These are phyloP conservation scores for Trypanosoma grayi DNA, from an alignment of 208 protist genomes.

Conservation along the genomic window DNA sequence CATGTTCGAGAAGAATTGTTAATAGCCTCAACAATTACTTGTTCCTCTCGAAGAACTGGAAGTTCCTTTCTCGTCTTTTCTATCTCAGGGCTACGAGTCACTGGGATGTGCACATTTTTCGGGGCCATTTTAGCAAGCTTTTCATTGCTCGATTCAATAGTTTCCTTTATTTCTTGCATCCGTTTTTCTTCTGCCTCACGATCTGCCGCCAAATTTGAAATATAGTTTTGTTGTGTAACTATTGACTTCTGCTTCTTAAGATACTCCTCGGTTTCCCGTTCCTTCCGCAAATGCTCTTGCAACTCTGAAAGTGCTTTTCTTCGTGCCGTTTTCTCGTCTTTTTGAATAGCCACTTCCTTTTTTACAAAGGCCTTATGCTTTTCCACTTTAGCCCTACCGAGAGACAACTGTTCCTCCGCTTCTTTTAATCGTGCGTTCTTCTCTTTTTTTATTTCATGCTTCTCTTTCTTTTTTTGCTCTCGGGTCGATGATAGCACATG, in stretches of 20 bases:
- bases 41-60: conserved; percentile 87
- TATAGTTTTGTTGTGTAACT: conserved; percentile 36
- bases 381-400: conserved; percentile 42
- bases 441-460: conserved; percentile 69
- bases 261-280: conserved; percentile 51
- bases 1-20: conserved; percentile 63
- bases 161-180: conserved; percentile 43
- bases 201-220: conserved; percentile 25
- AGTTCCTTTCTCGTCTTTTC: conserved; percentile 58
- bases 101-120: conserved; percentile 61
- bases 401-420: conserved; percentile 53
- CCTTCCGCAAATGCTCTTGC: conserved; percentile 42
- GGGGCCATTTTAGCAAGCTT: conserved; percentile 38
- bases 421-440: conserved; percentile 55
- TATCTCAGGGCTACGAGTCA: conserved; percentile 60
- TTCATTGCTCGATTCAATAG: conserved; percentile 38
- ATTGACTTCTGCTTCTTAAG: conserved; percentile 29
- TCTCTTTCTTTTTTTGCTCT: conserved; percentile 51
- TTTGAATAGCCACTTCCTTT: conserved; percentile 42
- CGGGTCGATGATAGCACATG: conserved; percentile 50
- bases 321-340: conserved; percentile 53
- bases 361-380: conserved; percentile 62
- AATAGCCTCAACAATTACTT: conserved; percentile 90
- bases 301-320: conserved; percentile 59
- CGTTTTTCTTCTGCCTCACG: conserved; percentile 25